Evolutionary conservation across 352 stramenopile genomes (phyloP).

Genomic region (Phytophthora colocasiae): DNA sequence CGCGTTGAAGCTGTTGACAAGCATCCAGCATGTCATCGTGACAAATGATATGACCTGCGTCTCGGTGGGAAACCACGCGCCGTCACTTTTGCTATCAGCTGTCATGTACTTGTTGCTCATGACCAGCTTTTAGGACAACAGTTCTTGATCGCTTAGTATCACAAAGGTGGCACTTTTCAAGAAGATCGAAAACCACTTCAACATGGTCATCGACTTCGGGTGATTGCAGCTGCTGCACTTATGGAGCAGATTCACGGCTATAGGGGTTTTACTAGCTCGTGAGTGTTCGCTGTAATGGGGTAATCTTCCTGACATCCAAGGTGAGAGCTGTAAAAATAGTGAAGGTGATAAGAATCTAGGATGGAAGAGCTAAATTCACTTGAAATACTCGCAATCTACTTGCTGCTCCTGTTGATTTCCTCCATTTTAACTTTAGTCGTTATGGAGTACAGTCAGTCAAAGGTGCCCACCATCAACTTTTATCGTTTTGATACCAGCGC

Average conservation of each 20-base stretch:
- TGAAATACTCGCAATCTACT: background rate
- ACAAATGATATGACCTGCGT: conserved; percentile 10
- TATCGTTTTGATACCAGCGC: background rate
- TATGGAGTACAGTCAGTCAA: conserved; percentile 44
- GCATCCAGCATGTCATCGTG: conserved; percentile 8
- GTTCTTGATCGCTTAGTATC: no score
- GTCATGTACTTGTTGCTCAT: background rate
- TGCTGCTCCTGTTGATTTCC: background rate
- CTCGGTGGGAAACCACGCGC: background rate
- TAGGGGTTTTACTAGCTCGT: background rate
- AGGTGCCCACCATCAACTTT: conserved; percentile 12
- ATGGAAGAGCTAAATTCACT: conserved; percentile 3
- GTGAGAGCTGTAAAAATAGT: conserved; percentile 2
- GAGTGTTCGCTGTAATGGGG: background rate
- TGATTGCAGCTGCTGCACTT: background rate
- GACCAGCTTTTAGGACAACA: background rate
- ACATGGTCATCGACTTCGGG: background rate
- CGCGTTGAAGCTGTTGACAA: background rate
- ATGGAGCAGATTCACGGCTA: conserved; percentile 10
- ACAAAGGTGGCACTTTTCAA: no score
- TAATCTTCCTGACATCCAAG: background rate
- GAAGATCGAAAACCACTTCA: no score
- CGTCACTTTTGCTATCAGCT: conserved; percentile 1
- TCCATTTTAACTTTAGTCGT: conserved; percentile 4
- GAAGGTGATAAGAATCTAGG: conserved; percentile 11